Base-by-base conservation (phyloP, 1,139 yeast species). In the Debaryomyces subglobosus region DNA sequence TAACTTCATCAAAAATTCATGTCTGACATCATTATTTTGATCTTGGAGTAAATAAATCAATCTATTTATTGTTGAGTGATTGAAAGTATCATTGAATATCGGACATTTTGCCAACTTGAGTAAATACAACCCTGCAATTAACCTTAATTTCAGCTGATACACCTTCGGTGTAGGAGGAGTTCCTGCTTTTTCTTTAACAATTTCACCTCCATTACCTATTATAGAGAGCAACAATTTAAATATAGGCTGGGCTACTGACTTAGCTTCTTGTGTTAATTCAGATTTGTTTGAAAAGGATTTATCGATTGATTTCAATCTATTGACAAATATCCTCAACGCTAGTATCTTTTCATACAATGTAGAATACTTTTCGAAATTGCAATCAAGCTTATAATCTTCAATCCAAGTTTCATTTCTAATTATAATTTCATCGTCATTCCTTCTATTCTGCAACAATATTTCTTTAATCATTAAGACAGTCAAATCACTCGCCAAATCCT, bases 131-230 rank as follows among this genome's bases (percentile, higher is more conserved):
- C 96, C 96, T 0, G 96, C 94, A 24, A 72, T 75, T 8, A 88
- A 69, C 53, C 96, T 76, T 38, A 91, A 67, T 53, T 82, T 79
- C 53, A 84, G 77, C 56, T 85, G 86, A 58, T 72, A 84, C 25
- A 68, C 65, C 33, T 66, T 70, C 6, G 96, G 96, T 0, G 96
- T 87, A n/a, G 86, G 83, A 58, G 68, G 74, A 12, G 71, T 65
- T 4, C 65, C 68, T 3, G 75, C 58, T 40, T 72, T 72, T 23
- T 75, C 74, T 24, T 79, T 73, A 2, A 85, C 81, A 24, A 91
- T 78, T 60, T 91, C 97, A n/a, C 97, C 97, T 43, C 88, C 87
- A 62, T 86, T 86, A 2, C 85, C 82, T 43, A 91, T 81, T 30
- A 88, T 70, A 1, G 92, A 82, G 37, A 81, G 72, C 39, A 90